A percentile compares a stretch with the other conserved stretches of the same genome.
Conservation (phyloP, 2,329 filamentous ascomycete genomes). For the Colletotrichum incanum region DNA sequence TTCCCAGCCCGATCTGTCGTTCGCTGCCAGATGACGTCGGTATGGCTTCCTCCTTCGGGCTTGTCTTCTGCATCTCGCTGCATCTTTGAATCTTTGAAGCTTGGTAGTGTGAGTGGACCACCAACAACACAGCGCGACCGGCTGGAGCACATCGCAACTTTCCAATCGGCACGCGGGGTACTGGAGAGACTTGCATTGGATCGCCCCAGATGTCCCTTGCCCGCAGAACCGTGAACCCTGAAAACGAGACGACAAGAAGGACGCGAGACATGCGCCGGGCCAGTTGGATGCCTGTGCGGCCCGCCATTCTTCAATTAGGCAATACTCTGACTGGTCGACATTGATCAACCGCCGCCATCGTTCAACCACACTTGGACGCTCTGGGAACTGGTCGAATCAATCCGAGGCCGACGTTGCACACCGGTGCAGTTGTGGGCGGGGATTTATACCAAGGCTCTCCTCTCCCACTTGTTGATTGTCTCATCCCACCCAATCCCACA, state of each 20-base stretch:
- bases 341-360: slow-evolving; percentile 37
- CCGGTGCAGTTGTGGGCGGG: slow-evolving; percentile 24
- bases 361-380: slow-evolving; percentile 37
- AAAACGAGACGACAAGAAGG: slow-evolving; percentile 39
- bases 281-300: slow-evolving; percentile 42
- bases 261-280: slow-evolving; percentile 42
- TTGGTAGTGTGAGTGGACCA: slow-evolving; percentile 40
- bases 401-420: slow-evolving; percentile 16
- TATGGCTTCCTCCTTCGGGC: slow-evolving; percentile 12
- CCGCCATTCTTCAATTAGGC: slow-evolving; percentile 34
- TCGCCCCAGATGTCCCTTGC: slow-evolving; percentile 40
- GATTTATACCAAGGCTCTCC: slow-evolving; percentile 26
- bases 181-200: slow-evolving; percentile 42
- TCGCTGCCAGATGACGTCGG: slow-evolving; percentile 39
- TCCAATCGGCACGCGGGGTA: slow-evolving; percentile 43
- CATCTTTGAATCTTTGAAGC: slow-evolving; percentile 16
- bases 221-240: slow-evolving; percentile 42
- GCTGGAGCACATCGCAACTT: slow-evolving; percentile 30
- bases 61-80: slow-evolving; percentile 29
- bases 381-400: slow-evolving; percentile 13
- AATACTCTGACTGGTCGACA: slow-evolving; percentile 39
- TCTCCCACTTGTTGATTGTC: slow-evolving; percentile 16
- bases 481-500: slow-evolving; percentile 10
- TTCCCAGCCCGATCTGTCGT: slow-evolving; percentile 1
- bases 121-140: slow-evolving; percentile 20